Evolutionary conservation across 495 filamentous ascomycete species (phyloP), one percentile per base, ranked within the genome.

Genomic region (Penicillium taxi): DNA sequence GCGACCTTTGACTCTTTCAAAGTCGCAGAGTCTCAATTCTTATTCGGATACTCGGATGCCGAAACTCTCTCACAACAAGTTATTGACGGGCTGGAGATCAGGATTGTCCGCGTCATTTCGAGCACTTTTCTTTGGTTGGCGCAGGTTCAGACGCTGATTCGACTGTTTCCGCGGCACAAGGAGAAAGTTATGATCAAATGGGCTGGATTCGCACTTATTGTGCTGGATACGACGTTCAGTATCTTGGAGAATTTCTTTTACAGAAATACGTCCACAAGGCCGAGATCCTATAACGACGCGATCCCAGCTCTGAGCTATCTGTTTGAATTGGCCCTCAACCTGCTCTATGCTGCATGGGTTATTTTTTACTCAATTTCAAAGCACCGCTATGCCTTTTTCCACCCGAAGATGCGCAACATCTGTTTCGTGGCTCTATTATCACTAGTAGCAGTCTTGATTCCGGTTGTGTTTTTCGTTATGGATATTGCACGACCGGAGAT

Each of bases 111-210:
- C 41, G 76, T 96, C 40, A 84, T 98, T 33, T 95, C 87, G 3
- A 86, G 93, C 55, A 84, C 89, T 0, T 96, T 95, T 50, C 73
- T 98, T 8, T 98, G 91, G 91, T 77, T 96, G 36, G 91, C 91
- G 1, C 91, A 98, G 61, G 89, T 93, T 0, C 91, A 98, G 57
- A 98, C 91, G 0, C 66, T 98, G 31, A 95, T 98, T 52, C 79
- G 91, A 31, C 66, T 98, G 0, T 98, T 98, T 51, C 93, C 93
- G 12, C 83, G 91, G 17, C 88, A 96, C 50, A 87, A 93, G 44
- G 91, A 98, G 57, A 96, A 96, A 61, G 77, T 96, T 14, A 83
- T 96, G 52, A 98, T 98, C 64, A 96, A 96, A 63, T 98, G 91
- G 91, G 82, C 86, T 6, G 91, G 88, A 1, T 95, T 96, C 60